Evolutionary conservation across 2,329 filamentous ascomycete genomes (phyloP).

Genomic region (Acarospora socialis): DNA sequence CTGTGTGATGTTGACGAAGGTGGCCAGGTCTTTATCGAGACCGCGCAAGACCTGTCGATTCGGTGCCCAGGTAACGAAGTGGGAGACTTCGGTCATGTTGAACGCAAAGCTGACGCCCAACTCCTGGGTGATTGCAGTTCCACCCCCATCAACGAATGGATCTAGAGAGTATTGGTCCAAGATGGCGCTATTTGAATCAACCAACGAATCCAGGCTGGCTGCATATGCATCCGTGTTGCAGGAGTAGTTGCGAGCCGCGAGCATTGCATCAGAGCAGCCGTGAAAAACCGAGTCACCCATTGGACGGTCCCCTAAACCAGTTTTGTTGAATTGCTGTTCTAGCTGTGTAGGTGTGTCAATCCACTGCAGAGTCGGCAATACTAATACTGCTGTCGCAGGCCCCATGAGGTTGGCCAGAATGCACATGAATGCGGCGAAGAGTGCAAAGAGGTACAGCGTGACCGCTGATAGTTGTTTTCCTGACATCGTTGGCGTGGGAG

Average conservation of each 20-base stretch:
- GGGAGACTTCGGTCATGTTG: no score
- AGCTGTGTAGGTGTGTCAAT: conserved; percentile 8
- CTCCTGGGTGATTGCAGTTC: no score
- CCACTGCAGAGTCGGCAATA: conserved; percentile 18
- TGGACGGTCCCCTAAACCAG: conserved; percentile 1
- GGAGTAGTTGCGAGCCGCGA: conserved; percentile 8
- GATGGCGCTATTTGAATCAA: neutral
- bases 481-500: conserved; percentile 4
- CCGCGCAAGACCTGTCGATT: conserved; percentile 14
- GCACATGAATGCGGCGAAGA: conserved; percentile 14
- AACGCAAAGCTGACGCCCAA: conserved; percentile 2
- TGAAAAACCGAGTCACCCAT: conserved; percentile 2
- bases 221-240: conserved; percentile 8
- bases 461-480: conserved; percentile 6
- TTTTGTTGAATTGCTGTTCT: conserved; percentile 5
- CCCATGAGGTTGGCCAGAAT: conserved; percentile 21
- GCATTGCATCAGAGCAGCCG: conserved; percentile 4
- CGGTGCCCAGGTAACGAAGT: conserved; percentile 13
- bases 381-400: conserved; percentile 18
- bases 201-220: conserved; percentile 8
- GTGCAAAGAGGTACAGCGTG: conserved; percentile 11
- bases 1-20: neutral
- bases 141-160: neutral
- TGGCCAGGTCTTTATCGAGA: conserved; percentile 10
- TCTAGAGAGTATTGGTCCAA: neutral